A percentile compares a stretch with the other conserved stretches of the same genome.
phyloP scores from a whole-genome alignment of 2,329 filamentous ascomycete species.

The Neonectria punicea region DNA sequence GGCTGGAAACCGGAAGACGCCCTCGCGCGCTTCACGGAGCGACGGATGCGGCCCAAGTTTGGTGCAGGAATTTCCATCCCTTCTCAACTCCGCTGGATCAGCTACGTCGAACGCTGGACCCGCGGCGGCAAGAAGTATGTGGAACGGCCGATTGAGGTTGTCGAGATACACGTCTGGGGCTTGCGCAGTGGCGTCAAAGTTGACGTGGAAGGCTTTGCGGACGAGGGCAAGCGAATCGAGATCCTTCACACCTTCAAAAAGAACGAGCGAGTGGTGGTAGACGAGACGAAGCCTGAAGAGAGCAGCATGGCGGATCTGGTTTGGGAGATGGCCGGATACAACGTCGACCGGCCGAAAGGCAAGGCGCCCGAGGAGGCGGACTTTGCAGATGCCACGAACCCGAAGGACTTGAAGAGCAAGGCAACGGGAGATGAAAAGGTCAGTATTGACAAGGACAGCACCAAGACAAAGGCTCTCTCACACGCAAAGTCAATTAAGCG shows the following conservation, averaged over 20 bases:
- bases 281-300: conserved; percentile 64
- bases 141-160: conserved; percentile 83
- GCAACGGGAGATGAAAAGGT: conserved; percentile 18
- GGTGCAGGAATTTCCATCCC: conserved; percentile 92
- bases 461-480: conserved; percentile 25
- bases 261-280: conserved; percentile 76
- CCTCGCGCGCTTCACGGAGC: conserved; percentile 73
- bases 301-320: conserved; percentile 62
- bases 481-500: conserved; percentile 41
- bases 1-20: conserved; percentile 66
- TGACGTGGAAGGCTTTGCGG: conserved; percentile 82
- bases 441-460: conserved; percentile 16
- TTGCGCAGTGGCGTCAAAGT: conserved; percentile 89
- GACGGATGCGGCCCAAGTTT: conserved; percentile 90
- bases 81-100: conserved; percentile 87
- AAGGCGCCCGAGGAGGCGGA: conserved; percentile 52
- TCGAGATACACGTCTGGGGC: conserved; percentile 92
- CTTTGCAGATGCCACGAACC: conserved; percentile 45
- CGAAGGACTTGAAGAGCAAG: conserved; percentile 15
- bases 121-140: conserved; percentile 79
- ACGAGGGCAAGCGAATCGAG: conserved; percentile 90
- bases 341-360: conserved; percentile 42
- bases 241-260: conserved; percentile 82
- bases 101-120: conserved; percentile 90
- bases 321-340: conserved; percentile 62